Percentiles rank a stretch among this genome's conserved stretches.
phyloP scores from a whole-genome alignment of 2,329 filamentous ascomycete species.

The Paecilomyces dactylethromorphus region DNA sequence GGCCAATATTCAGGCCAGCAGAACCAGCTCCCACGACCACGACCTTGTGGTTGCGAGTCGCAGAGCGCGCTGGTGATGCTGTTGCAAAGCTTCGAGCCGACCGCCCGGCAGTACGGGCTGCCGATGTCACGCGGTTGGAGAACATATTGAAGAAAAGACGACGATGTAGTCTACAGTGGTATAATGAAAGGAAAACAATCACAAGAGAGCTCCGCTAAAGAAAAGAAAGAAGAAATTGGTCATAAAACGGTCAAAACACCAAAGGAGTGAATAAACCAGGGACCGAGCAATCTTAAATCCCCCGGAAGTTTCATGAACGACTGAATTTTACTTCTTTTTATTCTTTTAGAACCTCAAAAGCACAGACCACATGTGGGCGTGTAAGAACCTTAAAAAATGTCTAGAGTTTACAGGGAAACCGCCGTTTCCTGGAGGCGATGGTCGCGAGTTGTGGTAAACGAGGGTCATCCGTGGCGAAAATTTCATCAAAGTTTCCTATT shows the following conservation, averaged over 20 bases:
- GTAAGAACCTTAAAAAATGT: neutral
- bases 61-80: conserved; percentile 25
- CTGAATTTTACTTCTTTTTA: neutral
- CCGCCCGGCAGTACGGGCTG: conserved; percentile 15
- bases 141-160: conserved; percentile 16
- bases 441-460: neutral
- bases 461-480: neutral
- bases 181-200: neutral
- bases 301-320: neutral
- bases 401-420: neutral
- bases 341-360: neutral
- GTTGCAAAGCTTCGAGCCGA: conserved; percentile 17
- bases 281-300: neutral
- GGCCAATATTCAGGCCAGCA: conserved; percentile 59
- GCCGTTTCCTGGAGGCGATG: neutral
- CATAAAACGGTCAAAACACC: neutral
- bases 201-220: neutral
- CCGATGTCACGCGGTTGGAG: conserved; percentile 14
- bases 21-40: conserved; percentile 62
- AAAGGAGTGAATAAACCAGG: neutral
- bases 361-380: neutral
- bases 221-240: neutral
- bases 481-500: neutral
- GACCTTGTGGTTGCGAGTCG: conserved; percentile 51
- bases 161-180: neutral